phyloP scores from a whole-genome alignment of 2,329 filamentous ascomycete genomes.

The Colletotrichum tofieldiae region DNA sequence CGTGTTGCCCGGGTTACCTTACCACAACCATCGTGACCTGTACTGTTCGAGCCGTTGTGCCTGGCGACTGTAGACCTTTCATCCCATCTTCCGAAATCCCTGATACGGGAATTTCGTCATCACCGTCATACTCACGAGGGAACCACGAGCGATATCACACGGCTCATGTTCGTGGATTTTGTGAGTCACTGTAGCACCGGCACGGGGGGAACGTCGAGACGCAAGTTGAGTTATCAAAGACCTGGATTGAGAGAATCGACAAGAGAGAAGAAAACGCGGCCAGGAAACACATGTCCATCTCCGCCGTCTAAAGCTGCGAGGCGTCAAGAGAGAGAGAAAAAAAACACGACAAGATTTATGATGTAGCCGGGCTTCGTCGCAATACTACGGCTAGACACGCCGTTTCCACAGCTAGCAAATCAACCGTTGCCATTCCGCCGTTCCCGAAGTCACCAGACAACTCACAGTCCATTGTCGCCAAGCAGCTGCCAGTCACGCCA shows the following conservation, averaged over 20 bases:
- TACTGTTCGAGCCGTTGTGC: slow-evolving; percentile 18
- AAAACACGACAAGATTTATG: slow-evolving; percentile 62
- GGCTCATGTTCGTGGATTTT: neutral
- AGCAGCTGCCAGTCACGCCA: slow-evolving; percentile 46
- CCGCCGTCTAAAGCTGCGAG: slow-evolving; percentile 56
- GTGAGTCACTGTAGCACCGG: neutral
- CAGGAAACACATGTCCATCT: slow-evolving; percentile 48
- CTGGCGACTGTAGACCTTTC: slow-evolving; percentile 8
- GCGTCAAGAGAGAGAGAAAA: slow-evolving; percentile 59
- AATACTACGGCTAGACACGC: slow-evolving; percentile 52
- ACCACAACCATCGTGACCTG: neutral
- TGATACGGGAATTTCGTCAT: too few relatives aligned
- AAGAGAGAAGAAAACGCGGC: slow-evolving; percentile 43
- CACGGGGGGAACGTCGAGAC: neutral
- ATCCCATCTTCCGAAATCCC: slow-evolving; percentile 21
- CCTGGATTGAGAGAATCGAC: slow-evolving; percentile 43
- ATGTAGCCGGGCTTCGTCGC: slow-evolving; percentile 59
- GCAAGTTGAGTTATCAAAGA: slow-evolving; percentile 37
- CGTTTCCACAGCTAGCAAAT: slow-evolving; percentile 37
- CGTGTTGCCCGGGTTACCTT: slow-evolving; percentile 31
- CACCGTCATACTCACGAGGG: too few relatives aligned
- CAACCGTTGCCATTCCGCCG: slow-evolving; percentile 48
- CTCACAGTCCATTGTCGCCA: slow-evolving; percentile 50
- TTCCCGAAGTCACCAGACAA: slow-evolving; percentile 40
- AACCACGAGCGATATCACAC: slow-evolving; percentile 1